Percentiles rank a stretch among this genome's conserved stretches.
Conservation (phyloP, 2,329 filamentous ascomycete species). For the Pyrenophora seminiperda region DNA sequence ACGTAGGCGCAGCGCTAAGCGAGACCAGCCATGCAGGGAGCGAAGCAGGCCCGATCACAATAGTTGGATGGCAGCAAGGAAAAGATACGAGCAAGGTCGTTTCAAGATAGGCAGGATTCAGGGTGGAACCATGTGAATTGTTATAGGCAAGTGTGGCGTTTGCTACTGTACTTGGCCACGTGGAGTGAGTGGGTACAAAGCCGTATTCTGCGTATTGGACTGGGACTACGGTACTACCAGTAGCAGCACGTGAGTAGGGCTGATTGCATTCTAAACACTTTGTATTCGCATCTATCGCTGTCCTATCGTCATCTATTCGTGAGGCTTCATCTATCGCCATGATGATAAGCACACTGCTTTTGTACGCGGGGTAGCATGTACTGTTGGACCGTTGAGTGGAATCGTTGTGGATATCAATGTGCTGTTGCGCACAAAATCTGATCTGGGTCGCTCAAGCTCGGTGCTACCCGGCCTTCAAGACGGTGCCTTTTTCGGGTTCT, state of each 20-base stretch:
- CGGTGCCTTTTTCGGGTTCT: slow-evolving; percentile 42
- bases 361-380: slow-evolving; percentile 32
- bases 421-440: slow-evolving; percentile 4
- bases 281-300: slow-evolving; percentile 26
- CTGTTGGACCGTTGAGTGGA: slow-evolving; percentile 27
- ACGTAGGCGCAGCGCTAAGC: slow-evolving; percentile 21
- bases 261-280: background rate
- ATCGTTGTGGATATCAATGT: background rate
- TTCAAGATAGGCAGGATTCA: slow-evolving; percentile 2
- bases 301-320: slow-evolving; percentile 30
- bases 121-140: background rate
- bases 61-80: background rate
- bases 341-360: slow-evolving; percentile 29
- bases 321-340: slow-evolving; percentile 37
- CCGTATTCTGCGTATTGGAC: slow-evolving; percentile 5
- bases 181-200: slow-evolving; percentile 5
- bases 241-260: background rate
- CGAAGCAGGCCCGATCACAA: slow-evolving; percentile 15
- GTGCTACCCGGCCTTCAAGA: slow-evolving; percentile 12
- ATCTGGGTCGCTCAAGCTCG: slow-evolving; percentile 2
- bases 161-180: slow-evolving; percentile 1
- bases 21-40: slow-evolving; percentile 20
- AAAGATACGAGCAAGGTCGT: background rate
- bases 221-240: background rate
- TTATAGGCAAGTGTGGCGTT: slow-evolving; percentile 4